Evolutionary conservation across 768 basidiomycete species (phyloP).

Genomic region (Rhodosporidiobolus odoratus): DNA sequence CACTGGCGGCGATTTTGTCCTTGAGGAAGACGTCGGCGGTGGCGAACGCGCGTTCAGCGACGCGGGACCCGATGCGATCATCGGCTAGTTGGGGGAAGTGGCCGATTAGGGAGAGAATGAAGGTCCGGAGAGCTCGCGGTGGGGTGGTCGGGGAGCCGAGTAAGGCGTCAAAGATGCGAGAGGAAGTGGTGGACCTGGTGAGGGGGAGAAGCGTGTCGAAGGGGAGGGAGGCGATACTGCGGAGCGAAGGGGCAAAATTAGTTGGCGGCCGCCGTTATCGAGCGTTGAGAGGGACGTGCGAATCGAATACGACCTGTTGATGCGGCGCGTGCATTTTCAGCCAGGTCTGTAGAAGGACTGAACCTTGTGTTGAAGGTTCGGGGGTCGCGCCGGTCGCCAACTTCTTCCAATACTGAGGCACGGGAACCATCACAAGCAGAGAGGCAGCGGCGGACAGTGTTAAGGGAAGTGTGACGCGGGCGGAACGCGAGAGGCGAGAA

Average conservation of each 20-base stretch:
- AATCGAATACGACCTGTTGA: constrained; percentile 63
- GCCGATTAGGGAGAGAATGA: constrained; percentile 70
- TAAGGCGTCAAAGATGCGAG: constrained; percentile 69
- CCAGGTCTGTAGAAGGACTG: constrained; percentile 75
- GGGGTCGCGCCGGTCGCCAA: constrained; percentile 44
- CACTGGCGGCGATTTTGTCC: constrained; percentile 85
- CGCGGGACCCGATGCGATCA: constrained; percentile 82
- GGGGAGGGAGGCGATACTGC: constrained; percentile 59
- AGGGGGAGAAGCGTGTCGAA: constrained; percentile 59
- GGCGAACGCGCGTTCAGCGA: constrained; percentile 86
- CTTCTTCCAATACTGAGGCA: constrained; percentile 34
- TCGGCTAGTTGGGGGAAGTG: constrained; percentile 75
- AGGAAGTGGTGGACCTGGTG: constrained; percentile 62
- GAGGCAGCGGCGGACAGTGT: no score
- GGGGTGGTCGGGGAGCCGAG: constrained; percentile 56
- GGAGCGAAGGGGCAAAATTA: background rate
- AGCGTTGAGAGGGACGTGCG: constrained; percentile 51
- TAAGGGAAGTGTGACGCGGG: background rate
- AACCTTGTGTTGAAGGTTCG: constrained; percentile 74
- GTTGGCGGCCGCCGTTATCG: constrained; percentile 1
- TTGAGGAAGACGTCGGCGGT: constrained; percentile 88
- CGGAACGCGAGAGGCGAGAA: no score
- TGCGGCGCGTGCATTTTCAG: constrained; percentile 64
- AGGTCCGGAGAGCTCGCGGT: constrained; percentile 60
- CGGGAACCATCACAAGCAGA: no score